Percentiles rank a stretch among this genome's conserved stretches.
Conservation (phyloP, 2,329 filamentous ascomycete genomes). For the Microsporum audouinii region DNA sequence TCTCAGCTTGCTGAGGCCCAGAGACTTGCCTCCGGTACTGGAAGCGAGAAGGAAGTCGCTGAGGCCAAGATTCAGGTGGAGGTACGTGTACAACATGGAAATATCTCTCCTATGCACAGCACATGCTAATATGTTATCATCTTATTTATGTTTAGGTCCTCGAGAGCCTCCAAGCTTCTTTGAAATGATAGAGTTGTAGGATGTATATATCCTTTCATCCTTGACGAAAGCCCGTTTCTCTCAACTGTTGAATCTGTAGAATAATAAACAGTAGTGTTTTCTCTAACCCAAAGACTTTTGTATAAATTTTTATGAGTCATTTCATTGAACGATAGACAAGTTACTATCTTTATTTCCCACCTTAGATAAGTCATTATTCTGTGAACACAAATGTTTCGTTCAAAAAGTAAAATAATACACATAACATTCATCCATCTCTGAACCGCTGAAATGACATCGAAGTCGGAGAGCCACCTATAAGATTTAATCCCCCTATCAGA, state of each 20-base stretch:
- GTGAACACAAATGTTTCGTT: background rate
- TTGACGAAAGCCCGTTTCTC: conserved; percentile 11
- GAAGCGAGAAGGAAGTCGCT: conserved; percentile 93
- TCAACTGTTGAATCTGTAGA: conserved; percentile 27
- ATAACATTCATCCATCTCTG: no score
- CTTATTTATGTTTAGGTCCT: conserved; percentile 30
- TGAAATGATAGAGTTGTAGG: conserved; percentile 37
- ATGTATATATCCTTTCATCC: conserved; percentile 27
- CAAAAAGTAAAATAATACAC: background rate
- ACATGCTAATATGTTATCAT: no score
- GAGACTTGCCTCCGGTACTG: conserved; percentile 81
- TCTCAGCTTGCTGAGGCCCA: conserved; percentile 88
- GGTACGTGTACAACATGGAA: conserved; percentile 44
- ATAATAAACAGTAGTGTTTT: conserved; percentile 22
- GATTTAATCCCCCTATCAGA: no score
- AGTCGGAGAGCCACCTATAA: no score
- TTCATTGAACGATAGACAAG: background rate
- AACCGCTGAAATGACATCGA: no score
- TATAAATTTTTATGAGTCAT: background rate
- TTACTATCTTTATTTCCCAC: background rate
- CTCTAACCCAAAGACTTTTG: conserved; percentile 10
- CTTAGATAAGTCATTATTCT: no score
- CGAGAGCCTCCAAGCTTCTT: conserved; percentile 38
- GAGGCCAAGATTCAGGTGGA: conserved; percentile 99
- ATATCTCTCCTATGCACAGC: no score